phyloP scores from a whole-genome alignment of 2,329 filamentous ascomycete genomes.

The Coniochaeta sp. region DNA sequence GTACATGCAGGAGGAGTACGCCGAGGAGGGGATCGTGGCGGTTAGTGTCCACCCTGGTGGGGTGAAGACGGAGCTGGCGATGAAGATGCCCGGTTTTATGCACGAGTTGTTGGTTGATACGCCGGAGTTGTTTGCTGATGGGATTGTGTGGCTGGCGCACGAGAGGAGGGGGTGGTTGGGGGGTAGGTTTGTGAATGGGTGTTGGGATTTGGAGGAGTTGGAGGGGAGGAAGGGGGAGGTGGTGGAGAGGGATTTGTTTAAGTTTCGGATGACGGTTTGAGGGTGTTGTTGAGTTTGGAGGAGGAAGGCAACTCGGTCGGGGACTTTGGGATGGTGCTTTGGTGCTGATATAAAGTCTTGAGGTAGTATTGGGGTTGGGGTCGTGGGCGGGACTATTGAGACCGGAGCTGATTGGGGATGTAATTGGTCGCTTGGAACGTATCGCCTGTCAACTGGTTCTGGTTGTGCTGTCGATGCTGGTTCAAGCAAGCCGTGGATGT shows the following conservation, averaged over 20 bases:
- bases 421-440: too few species aligned
- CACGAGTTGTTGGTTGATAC: constrained; percentile 1
- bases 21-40: constrained; percentile 1
- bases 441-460: too few species aligned
- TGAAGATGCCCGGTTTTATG: not conserved
- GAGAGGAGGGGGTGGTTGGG: constrained; percentile 3
- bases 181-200: constrained; percentile 2
- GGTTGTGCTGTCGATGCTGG: too few species aligned
- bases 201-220: constrained; percentile 4
- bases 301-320: too few species aligned
- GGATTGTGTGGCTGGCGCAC: not conserved
- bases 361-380: too few species aligned
- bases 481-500: too few species aligned
- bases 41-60: constrained; percentile 4
- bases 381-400: too few species aligned
- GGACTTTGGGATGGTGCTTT: too few species aligned
- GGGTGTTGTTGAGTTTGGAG: too few species aligned
- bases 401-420: too few species aligned
- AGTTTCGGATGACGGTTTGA: constrained; percentile 1
- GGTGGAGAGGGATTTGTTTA: constrained; percentile 2
- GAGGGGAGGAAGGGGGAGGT: constrained; percentile 5
- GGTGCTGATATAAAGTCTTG: too few species aligned
- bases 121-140: constrained; percentile 1
- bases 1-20: constrained; percentile 4
- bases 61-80: not conserved